These are phyloP conservation scores for Nemania bipapillata DNA, from an alignment of 2,329 filamentous ascomycete species.

Conservation along the genomic window DNA sequence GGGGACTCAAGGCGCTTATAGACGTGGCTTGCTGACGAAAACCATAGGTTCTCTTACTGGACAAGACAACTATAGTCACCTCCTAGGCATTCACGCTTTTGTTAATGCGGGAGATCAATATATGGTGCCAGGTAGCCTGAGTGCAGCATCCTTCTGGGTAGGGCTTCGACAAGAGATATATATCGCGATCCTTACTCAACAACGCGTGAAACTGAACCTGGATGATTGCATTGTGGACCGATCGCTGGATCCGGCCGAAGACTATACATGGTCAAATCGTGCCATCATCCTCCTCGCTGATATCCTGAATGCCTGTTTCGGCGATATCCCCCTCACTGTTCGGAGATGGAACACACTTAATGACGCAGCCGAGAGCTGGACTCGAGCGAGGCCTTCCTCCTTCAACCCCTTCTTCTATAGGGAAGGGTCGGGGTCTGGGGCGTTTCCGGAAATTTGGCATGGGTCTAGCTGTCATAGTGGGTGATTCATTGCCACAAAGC, in stretches of 20 bases:
- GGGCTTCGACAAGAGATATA: constrained; percentile 70
- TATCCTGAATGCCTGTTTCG: constrained; percentile 71
- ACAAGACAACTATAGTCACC: constrained; percentile 60
- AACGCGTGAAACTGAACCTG: constrained; percentile 61
- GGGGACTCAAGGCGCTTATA: constrained; percentile 18
- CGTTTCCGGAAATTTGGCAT: constrained; percentile 69
- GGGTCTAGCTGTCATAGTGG: constrained; percentile 65
- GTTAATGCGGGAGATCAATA: constrained; percentile 57
- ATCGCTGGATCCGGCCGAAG: constrained; percentile 60
- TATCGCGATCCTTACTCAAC: constrained; percentile 62
- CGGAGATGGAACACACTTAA: constrained; percentile 59
- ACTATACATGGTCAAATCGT: constrained; percentile 69
- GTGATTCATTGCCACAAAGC: neutral
- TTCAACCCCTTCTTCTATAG: constrained; percentile 66
- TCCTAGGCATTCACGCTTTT: constrained; percentile 60
- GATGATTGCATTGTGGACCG: constrained; percentile 63
- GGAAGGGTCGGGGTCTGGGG: constrained; percentile 52
- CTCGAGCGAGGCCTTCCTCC: constrained; percentile 58
- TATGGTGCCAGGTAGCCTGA: constrained; percentile 56
- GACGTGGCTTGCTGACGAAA: constrained; percentile 39
- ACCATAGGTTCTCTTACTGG: constrained; percentile 55
- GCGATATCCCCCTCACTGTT: constrained; percentile 52
- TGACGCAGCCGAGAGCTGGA: constrained; percentile 61
- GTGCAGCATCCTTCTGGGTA: constrained; percentile 67
- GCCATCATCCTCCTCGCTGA: constrained; percentile 72